Evolutionary conservation across 2,329 filamentous ascomycete species (phyloP).

Genomic region (Fusarium sp.): DNA sequence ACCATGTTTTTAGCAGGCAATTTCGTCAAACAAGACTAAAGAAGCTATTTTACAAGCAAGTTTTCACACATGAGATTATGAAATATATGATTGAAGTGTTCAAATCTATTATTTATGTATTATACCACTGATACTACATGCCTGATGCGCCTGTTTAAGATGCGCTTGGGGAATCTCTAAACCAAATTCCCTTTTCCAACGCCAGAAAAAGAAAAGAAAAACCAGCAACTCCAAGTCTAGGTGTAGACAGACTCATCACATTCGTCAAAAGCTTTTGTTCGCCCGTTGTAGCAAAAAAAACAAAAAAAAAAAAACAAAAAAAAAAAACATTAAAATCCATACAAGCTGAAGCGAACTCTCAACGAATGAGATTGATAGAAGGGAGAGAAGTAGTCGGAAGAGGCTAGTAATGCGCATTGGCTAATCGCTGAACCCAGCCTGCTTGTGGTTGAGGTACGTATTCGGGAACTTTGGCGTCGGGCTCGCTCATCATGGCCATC

Average conservation of each 20-base stretch:
- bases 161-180: slow-evolving; percentile 17
- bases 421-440: slow-evolving; percentile 42
- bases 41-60: too few species aligned
- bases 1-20: too few species aligned
- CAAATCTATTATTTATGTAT: slow-evolving; percentile 8
- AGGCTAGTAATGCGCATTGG: slow-evolving; percentile 38
- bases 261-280: slow-evolving; percentile 30
- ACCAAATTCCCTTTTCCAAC: slow-evolving; percentile 7
- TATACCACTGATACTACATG: slow-evolving; percentile 1
- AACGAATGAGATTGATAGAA: not conserved
- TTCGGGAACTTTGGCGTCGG: slow-evolving; percentile 36
- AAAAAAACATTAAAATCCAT: too few species aligned
- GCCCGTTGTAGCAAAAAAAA: slow-evolving; percentile 1
- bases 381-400: not conserved
- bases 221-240: slow-evolving; percentile 26
- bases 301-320: not conserved
- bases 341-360: slow-evolving; percentile 3
- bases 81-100: not conserved
- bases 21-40: too few species aligned
- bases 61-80: not conserved
- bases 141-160: slow-evolving; percentile 4
- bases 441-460: slow-evolving; percentile 36
- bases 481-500: slow-evolving; percentile 50
- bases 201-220: slow-evolving; percentile 16
- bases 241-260: slow-evolving; percentile 13